Evolutionary conservation across 371 early-diverging fungal genomes (phyloP), one percentile per base, ranked within the genome.

Genomic region (Mycotypha africana): DNA sequence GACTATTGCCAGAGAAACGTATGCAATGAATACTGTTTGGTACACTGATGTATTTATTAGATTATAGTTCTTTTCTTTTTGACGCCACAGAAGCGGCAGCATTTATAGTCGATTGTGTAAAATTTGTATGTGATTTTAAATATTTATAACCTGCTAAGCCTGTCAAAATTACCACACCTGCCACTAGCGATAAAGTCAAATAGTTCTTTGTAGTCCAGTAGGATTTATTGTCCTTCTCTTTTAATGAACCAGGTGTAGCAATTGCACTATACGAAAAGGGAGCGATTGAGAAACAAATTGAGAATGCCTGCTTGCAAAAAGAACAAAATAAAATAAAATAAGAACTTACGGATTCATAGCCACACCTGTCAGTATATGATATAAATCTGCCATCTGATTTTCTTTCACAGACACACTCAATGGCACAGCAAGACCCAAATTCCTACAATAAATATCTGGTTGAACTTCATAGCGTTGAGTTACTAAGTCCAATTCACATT

Each of bases 371-470:
- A 96, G 60, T 19, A 89, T 76, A 55, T 88, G 85, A 59, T 87
- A 95, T 32, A 97, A 62, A 51, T 92, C 91, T 4, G 93, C 93
- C 65, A 84, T 84, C 56, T 89, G 84, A 24, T 78, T 71, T 17
- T 87, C 79, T 54, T 89, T 90, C 4, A 93, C 90, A 5, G 93
- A 92, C 11, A 95, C 85, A 48, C 85, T 86, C 14, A 96, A 67
- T 7, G 98, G 98, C 11, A 87, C 84, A 8, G 85, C 79, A 3
- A 97, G 73, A 4, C 88, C 87, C 4, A 93, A 65, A 24, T 81
- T 76, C 16, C 92, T 82, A 56, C 96, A 95, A 62, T 91, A 97
- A 4, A 84, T 88, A 52, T 95, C 97, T 0, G 96, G 98, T 35
- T 92, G 95, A 19, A 85, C 73, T 17, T 84, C 86, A 45, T 38